A percentile compares a stretch with the other conserved stretches of the same genome.
Conservation (phyloP, 306 rosid species). For the Phaseolus lunatus region DNA sequence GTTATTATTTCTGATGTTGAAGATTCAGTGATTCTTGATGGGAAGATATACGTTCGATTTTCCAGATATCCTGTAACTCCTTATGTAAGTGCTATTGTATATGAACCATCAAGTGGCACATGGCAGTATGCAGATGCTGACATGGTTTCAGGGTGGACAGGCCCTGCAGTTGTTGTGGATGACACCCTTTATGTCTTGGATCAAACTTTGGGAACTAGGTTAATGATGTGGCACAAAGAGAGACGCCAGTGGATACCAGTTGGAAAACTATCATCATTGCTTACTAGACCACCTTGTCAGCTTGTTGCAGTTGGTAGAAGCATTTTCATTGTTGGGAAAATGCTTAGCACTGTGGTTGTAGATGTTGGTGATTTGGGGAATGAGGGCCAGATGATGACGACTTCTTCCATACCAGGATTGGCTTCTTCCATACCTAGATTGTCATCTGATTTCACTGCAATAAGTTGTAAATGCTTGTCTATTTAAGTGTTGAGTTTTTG, state of each 20-base stretch:
- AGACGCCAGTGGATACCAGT: conserved; percentile 70
- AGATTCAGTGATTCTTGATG: conserved; percentile 78
- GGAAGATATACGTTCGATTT: conserved; percentile 76
- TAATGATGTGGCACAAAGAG: conserved; percentile 77
- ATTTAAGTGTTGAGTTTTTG: conserved; percentile 45
- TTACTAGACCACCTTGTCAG: conserved; percentile 80
- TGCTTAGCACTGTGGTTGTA: conserved; percentile 81
- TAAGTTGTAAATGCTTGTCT: conserved; percentile 76
- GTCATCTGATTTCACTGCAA: conserved; percentile 60
- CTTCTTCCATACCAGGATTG: conserved; percentile 77
- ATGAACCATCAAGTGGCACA: conserved; percentile 73
- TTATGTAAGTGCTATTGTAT: conserved; percentile 66
- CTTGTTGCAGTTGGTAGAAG: conserved; percentile 76
- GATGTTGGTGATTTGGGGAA: conserved; percentile 65
- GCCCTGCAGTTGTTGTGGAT: conserved; percentile 80
- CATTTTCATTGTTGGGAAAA: conserved; percentile 77
- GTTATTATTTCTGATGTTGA: conserved; percentile 69
- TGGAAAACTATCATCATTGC: conserved; percentile 81
- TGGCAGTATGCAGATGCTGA: conserved; percentile 87
- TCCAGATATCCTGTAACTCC: conserved; percentile 58
- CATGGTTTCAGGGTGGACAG: conserved; percentile 86
- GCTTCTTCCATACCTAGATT: conserved; percentile 75
- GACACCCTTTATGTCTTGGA: conserved; percentile 74
- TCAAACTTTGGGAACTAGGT: conserved; percentile 75
- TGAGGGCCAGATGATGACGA: conserved; percentile 63